Evolutionary conservation across 2,329 filamentous ascomycete species (phyloP), one percentile per base, ranked within the genome.

Genomic region (Myotisia sp.): DNA sequence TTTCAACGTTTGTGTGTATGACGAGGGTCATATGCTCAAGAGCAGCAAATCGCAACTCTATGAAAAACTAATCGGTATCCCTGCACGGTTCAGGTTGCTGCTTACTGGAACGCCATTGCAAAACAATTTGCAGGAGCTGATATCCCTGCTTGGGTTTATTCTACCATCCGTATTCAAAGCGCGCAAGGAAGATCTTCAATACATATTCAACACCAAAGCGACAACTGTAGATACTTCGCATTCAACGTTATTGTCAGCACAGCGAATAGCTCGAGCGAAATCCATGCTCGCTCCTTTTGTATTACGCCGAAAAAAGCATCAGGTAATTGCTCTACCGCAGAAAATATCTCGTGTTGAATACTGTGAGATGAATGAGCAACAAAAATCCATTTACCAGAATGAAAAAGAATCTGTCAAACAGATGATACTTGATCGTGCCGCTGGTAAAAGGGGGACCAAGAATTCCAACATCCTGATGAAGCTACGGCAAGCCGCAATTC

Each of bases 281-380:
- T 84, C 80, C 0, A 98, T 98, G 65, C 74, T 98, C 49, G 84
- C 86, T 16, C 90, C 90, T 0, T 98, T 98, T 52, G 90, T 98
- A 35, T 64, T 98, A 2, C 83, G 92, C 42, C 74, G 90, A 5
- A 87, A 90, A 60, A 98, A 98, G 62, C 74, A 82, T 31, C 85
- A 95, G 49, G 86, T 94, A 6, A 68, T 95, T 28, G 79, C 90
- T 49, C 68, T 98, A 43, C 86, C 90, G 0, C 65, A 68, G 33
- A 95, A 95, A 62, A 74, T 71, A 7, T 74, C 76, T 39, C 73
- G 74, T 3, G 76, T 94, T 1, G 75, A 86, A 41, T 79, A 79
- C 49, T 94, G 87, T 54, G 73, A 80, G 4, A 74, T 95, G 63
- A 80, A 79, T 19, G 62, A 69, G 2, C 63, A 67, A 0, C 90